Percentiles rank a stretch among this genome's conserved stretches.
These are phyloP conservation scores for Durotheca rogersii DNA, from an alignment of 495 filamentous ascomycete genomes.

Conservation along the genomic window DNA sequence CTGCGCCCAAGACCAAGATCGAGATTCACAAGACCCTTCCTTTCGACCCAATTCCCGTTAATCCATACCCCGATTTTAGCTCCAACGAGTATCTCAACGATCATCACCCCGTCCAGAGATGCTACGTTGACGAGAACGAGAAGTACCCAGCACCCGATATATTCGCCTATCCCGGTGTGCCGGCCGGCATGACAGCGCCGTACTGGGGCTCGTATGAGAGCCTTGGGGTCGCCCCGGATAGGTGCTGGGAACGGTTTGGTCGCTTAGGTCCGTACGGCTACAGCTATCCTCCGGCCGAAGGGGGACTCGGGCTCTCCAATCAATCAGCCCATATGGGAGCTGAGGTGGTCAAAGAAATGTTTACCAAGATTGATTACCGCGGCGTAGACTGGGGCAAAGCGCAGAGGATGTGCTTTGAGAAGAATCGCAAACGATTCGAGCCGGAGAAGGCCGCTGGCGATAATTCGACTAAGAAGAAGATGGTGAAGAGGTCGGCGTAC, in stretches of 20 bases:
- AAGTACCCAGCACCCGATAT: conserved; percentile 58
- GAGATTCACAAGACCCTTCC: conserved; percentile 34
- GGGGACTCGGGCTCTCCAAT: conserved; percentile 71
- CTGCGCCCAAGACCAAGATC: conserved; percentile 19
- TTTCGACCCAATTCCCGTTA: conserved; percentile 53
- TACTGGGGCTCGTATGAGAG: conserved; percentile 71
- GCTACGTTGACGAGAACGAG: conserved; percentile 63
- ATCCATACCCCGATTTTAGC: conserved; percentile 63
- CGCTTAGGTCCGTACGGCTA: conserved; percentile 77
- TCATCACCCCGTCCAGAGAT: conserved; percentile 62
- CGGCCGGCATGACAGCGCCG: conserved; percentile 69
- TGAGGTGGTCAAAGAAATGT: conserved; percentile 61
- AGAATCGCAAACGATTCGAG: conserved; percentile 65
- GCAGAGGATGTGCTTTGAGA: conserved; percentile 67
- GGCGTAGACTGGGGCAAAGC: conserved; percentile 71
- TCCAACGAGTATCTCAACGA: conserved; percentile 56
- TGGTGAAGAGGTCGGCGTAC: conserved; percentile 38
- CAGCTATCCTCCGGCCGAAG: conserved; percentile 71
- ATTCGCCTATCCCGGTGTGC: conserved; percentile 64
- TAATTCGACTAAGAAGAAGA: conserved; percentile 26
- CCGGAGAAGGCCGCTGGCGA: conserved; percentile 10
- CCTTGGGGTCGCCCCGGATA: conserved; percentile 67
- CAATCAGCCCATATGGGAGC: conserved; percentile 67
- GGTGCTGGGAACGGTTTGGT: conserved; percentile 85
- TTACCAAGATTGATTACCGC: conserved; percentile 69